These are phyloP conservation scores for Spizellomyces sp. DNA, from an alignment of 192 early-diverging fungal species.

Conservation along the genomic window DNA sequence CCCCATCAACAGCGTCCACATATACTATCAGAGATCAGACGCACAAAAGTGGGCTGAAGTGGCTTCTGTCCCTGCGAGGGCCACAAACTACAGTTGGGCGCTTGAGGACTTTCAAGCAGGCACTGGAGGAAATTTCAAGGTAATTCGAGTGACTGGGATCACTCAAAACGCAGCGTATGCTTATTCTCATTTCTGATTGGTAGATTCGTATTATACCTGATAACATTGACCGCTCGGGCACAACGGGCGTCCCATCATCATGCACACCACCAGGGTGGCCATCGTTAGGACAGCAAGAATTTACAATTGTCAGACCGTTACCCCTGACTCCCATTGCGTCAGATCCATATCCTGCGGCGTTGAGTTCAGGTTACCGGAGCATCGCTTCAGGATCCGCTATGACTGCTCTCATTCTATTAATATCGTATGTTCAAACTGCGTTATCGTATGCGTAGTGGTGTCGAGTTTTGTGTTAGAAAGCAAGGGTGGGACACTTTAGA, in stretches of 20 bases:
- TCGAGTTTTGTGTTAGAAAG: no score
- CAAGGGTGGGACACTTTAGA: no score
- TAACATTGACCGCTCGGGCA: not conserved
- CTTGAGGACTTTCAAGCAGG: slow-evolving; percentile 1
- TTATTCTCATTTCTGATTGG: not conserved
- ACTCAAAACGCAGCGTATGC: not conserved
- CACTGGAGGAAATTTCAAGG: slow-evolving; percentile 3
- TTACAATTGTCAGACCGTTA: not conserved
- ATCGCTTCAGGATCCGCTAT: no score
- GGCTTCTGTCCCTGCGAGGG: not conserved
- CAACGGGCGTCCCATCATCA: not conserved
- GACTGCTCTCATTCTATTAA: no score
- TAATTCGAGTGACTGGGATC: not conserved
- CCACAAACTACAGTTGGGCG: not conserved
- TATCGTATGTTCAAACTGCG: no score
- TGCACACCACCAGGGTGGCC: slow-evolving; percentile 6
- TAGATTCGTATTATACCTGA: slow-evolving; percentile 7
- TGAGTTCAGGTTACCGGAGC: not conserved
- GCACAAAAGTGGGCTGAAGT: not conserved
- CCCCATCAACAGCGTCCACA: not conserved
- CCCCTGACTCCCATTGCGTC: not conserved
- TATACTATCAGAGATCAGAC: not conserved
- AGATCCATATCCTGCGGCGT: not conserved
- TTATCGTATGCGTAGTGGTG: no score
- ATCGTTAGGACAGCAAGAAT: not conserved